Conservation (phyloP, 441 rosid genomes). For the Sinapis alba region DNA sequence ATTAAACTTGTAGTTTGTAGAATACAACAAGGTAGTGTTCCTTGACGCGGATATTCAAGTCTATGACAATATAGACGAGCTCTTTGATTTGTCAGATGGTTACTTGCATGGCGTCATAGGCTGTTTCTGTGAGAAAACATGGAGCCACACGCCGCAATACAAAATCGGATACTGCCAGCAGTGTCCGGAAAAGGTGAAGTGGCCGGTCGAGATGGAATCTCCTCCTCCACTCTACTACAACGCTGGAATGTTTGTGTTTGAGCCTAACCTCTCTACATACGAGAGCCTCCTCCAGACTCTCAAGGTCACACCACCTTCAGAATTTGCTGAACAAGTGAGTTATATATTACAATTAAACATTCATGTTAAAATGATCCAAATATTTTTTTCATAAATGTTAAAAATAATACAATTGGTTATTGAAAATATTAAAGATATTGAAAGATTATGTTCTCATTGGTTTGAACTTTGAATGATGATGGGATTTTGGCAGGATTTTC, state of each 20-base stretch:
- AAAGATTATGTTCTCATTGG: neutral
- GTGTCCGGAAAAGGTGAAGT: neutral
- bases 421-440: neutral
- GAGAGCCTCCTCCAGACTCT: neutral
- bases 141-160: neutral
- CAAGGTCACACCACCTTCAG: slow-evolving; percentile 48
- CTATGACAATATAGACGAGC: neutral
- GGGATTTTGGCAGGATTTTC: slow-evolving; percentile 9
- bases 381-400: neutral
- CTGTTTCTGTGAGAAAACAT: slow-evolving; percentile 4
- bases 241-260: neutral
- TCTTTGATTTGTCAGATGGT: neutral
- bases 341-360: neutral
- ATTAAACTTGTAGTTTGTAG: neutral
- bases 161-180: neutral
- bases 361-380: neutral
- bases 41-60: slow-evolving; percentile 8
- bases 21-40: neutral
- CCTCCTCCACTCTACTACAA: neutral
- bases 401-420: neutral
- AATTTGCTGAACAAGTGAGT: slow-evolving; percentile 45
- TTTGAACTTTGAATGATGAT: neutral
- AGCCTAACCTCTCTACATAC: neutral
- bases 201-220: slow-evolving; percentile 4
- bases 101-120: neutral